A percentile compares a stretch with the other conserved stretches of the same genome.
phyloP scores from a whole-genome alignment of 1,284 basidiomycete species.

The Inonotus hispidus region DNA sequence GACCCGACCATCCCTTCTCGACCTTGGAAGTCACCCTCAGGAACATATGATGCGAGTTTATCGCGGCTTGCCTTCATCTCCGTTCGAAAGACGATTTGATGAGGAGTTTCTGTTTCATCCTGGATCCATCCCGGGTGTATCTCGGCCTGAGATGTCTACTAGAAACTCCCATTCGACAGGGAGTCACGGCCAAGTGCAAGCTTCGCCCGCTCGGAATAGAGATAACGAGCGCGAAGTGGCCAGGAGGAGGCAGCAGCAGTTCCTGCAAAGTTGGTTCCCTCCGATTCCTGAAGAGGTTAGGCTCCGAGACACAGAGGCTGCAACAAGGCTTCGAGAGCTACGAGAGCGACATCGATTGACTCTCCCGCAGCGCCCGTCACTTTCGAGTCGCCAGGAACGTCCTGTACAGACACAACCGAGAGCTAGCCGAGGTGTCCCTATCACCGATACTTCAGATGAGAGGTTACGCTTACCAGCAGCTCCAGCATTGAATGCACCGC shows the following conservation, averaged over 20 bases:
- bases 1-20: not conserved
- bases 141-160: not conserved
- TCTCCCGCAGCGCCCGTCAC: not conserved
- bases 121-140: not conserved
- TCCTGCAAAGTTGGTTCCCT: not conserved
- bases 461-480: not conserved
- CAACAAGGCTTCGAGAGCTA: constrained; percentile 3
- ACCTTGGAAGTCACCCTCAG: not conserved
- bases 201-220: not conserved
- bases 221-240: not conserved
- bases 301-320: not conserved
- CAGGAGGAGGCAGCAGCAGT: not conserved
- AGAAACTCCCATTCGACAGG: not conserved
- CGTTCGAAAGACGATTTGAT: not conserved
- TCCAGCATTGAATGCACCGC: not conserved
- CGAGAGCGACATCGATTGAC: constrained; percentile 5
- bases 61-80: not conserved
- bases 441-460: not conserved
- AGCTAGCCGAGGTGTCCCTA: not conserved
- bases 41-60: not conserved
- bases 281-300: not conserved
- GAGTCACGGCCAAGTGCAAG: not conserved
- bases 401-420: not conserved
- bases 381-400: not conserved
- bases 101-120: not conserved